A percentile compares a stretch with the other conserved stretches of the same genome.
Conservation (phyloP, 352 stramenopile species). For the Pythium brassicae region DNA sequence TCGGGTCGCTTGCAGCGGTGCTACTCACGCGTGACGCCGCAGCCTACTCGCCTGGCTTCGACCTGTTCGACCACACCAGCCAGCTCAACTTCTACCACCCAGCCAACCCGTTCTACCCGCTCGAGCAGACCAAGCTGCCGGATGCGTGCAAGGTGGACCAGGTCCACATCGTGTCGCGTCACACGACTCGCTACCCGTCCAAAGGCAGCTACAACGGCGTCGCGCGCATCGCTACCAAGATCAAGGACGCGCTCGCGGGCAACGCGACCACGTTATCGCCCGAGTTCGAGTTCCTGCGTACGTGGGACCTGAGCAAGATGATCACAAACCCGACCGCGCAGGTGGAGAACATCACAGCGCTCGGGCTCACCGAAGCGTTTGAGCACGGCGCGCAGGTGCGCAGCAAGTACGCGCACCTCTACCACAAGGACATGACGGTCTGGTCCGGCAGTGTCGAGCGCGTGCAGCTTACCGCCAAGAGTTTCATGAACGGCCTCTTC, state of each 20-base stretch:
- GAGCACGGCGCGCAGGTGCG: conserved; percentile 33
- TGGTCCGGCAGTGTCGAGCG: conserved; percentile 47
- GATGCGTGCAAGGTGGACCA: conserved; percentile 41
- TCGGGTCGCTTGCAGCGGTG: conserved; percentile 4
- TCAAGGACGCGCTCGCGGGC: conserved; percentile 20
- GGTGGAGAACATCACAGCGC: conserved; percentile 54
- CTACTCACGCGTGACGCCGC: conserved; percentile 9
- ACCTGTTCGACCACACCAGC: conserved; percentile 55
- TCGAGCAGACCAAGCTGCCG: conserved; percentile 32
- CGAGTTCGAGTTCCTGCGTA: conserved; percentile 39
- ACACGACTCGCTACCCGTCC: conserved; percentile 54
- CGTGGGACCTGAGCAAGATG: conserved; percentile 37
- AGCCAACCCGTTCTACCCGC: conserved; percentile 31
- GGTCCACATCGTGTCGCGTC: conserved; percentile 42
- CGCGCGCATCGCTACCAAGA: conserved; percentile 24
- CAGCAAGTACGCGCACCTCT: conserved; percentile 36
- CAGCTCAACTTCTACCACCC: conserved; percentile 58
- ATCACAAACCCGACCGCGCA: conserved; percentile 25
- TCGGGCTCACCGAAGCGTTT: conserved; percentile 37
- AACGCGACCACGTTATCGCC: conserved; percentile 21
- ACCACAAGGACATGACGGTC: conserved; percentile 33
- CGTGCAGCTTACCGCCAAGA: conserved; percentile 42
- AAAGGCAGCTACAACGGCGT: conserved; percentile 43
- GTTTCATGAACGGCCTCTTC: conserved; percentile 50
- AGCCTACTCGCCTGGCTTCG: conserved; percentile 37